Percentiles rank a stretch among this genome's conserved stretches.
Evolutionary conservation across 78 protist genomes (phyloP).

Genomic region (Bigelowiella natans): DNA sequence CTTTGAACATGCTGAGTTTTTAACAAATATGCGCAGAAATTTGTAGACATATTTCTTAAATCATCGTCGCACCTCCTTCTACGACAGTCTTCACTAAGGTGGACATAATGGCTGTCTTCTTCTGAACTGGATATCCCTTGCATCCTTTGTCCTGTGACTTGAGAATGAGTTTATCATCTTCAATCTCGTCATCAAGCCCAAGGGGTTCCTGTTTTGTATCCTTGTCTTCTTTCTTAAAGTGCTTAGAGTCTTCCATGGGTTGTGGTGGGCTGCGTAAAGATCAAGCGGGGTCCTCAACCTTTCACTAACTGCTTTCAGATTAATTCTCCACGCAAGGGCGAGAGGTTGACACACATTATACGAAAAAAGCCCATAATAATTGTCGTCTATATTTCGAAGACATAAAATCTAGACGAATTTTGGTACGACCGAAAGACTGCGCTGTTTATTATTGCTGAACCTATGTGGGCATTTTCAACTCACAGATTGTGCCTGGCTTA

Average conservation of each 20-base stretch:
- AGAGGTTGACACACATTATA: too few relatives aligned
- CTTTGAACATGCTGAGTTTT: not conserved
- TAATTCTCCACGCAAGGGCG: too few relatives aligned
- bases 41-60: not conserved
- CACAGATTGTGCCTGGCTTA: too few relatives aligned
- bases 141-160: not conserved
- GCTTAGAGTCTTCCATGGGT: not conserved
- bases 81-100: not conserved
- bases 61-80: not conserved
- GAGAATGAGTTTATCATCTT: not conserved
- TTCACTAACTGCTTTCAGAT: too few relatives aligned
- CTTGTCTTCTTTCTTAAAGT: not conserved
- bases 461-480: too few relatives aligned
- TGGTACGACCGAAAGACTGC: too few relatives aligned
- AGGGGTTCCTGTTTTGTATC: not conserved
- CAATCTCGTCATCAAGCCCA: not conserved
- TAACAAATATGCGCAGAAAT: not conserved
- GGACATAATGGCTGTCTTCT: not conserved
- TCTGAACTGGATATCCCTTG: not conserved
- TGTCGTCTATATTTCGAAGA: too few relatives aligned
- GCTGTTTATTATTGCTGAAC: too few relatives aligned
- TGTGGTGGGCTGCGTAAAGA: too few relatives aligned
- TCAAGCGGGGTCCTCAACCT: too few relatives aligned
- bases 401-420: too few relatives aligned
- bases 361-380: too few relatives aligned